Conservation (phyloP, 768 basidiomycete species). For the Panaeolus cyanescens region DNA sequence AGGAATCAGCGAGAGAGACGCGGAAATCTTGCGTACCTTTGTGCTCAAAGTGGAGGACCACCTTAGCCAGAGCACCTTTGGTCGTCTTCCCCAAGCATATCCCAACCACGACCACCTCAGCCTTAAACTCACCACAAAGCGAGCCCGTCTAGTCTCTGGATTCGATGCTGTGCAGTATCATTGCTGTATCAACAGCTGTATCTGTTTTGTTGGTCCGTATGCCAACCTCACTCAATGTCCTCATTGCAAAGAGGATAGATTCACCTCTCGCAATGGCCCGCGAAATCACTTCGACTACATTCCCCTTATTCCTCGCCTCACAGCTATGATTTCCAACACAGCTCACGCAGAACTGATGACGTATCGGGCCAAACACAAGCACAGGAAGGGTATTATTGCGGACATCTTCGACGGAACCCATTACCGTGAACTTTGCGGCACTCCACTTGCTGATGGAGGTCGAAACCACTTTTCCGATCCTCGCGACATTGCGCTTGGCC, state of each 20-base stretch:
- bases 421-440: conserved; percentile 26
- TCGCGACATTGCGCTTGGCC: conserved; percentile 42
- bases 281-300: conserved; percentile 34
- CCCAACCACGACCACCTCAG: neutral
- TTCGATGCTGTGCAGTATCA: neutral
- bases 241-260: conserved; percentile 24
- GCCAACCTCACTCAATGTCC: conserved; percentile 26
- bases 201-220: too few species aligned
- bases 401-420: conserved; percentile 38
- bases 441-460: conserved; percentile 6
- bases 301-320: conserved; percentile 27
- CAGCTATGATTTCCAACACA: conserved; percentile 20
- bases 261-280: conserved; percentile 14
- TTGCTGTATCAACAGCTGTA: too few species aligned
- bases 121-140: neutral
- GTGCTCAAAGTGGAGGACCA: conserved; percentile 1
- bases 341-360: conserved; percentile 18
- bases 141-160: neutral
- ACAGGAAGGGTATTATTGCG: conserved; percentile 16
- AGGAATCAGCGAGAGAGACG: neutral
- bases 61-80: neutral
- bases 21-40: neutral
- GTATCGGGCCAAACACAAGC: conserved; percentile 25
- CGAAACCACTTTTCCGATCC: conserved; percentile 33
- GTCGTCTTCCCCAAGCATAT: neutral